phyloP scores from a whole-genome alignment of 108 stramenopile species.

The Skeletonema tropicum region DNA sequence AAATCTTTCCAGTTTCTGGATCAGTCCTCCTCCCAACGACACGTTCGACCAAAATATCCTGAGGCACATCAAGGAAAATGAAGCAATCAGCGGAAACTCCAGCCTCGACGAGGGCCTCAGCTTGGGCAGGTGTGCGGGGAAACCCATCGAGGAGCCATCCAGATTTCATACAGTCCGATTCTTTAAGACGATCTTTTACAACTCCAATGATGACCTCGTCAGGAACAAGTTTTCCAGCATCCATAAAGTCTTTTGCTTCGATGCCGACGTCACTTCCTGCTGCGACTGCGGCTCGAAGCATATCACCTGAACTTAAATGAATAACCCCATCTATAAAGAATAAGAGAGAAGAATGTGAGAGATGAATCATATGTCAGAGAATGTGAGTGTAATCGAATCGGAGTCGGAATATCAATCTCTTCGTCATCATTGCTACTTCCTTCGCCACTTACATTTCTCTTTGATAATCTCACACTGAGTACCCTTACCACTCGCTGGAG shows the following conservation, averaged over 20 bases:
- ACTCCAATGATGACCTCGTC: constrained; percentile 96
- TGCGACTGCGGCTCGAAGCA: not conserved
- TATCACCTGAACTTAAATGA: not conserved
- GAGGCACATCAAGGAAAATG: constrained; percentile 94
- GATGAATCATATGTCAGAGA: not conserved
- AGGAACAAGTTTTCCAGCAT: constrained; percentile 93
- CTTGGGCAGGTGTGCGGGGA: constrained; percentile 95
- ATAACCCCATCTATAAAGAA: not conserved
- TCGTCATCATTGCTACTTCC: too few species aligned
- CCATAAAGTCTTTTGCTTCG: constrained; percentile 89
- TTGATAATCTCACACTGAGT: constrained; percentile 81
- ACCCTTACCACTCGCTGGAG: constrained; percentile 82
- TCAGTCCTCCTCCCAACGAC: constrained; percentile 96
- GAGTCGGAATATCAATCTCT: too few species aligned
- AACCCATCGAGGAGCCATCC: constrained; percentile 99
- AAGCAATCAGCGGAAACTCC: constrained; percentile 91
- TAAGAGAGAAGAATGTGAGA: not conserved
- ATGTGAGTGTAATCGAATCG: too few species aligned
- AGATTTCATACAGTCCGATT: constrained; percentile 26
- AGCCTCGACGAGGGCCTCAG: constrained; percentile 84
- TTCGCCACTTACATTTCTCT: constrained; percentile 34
- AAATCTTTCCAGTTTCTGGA: constrained; percentile 95
- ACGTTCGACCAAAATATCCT: constrained; percentile 91
- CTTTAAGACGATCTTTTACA: constrained; percentile 79
- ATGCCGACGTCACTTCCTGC: constrained; percentile 64